phyloP scores from a whole-genome alignment of 2,329 filamentous ascomycete species.

The Pseudogymnoascus sp. region DNA sequence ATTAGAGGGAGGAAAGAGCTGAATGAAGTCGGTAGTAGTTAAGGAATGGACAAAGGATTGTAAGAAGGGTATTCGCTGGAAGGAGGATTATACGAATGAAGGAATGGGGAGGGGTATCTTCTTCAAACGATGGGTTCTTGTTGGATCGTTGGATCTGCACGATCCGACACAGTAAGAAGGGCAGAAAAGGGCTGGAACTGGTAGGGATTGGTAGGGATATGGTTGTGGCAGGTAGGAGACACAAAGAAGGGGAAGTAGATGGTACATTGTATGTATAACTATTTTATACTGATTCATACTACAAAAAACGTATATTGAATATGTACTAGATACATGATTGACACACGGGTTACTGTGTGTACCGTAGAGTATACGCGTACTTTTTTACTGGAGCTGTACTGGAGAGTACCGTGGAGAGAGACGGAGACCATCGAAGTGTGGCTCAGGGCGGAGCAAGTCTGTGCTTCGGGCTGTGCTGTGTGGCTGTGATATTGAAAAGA shows the following conservation, averaged over 20 bases:
- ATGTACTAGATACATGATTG: not conserved
- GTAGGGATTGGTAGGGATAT: conserved; percentile 13
- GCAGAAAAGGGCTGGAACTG: conserved; percentile 14
- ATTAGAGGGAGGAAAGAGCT: not conserved
- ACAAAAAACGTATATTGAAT: not conserved
- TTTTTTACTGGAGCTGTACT: no score
- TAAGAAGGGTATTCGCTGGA: not conserved
- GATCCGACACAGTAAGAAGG: conserved; percentile 10
- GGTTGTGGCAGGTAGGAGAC: conserved; percentile 18
- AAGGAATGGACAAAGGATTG: not conserved
- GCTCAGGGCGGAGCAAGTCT: not conserved
- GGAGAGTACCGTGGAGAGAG: no score
- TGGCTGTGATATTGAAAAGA: not conserved
- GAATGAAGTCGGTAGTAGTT: not conserved
- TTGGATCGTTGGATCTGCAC: conserved; percentile 18
- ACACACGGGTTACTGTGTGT: not conserved
- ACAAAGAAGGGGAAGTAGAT: conserved; percentile 3
- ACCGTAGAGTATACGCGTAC: not conserved
- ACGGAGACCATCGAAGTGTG: not conserved
- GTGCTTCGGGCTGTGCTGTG: not conserved
- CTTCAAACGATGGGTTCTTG: conserved; percentile 8
- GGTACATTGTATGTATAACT: not conserved
- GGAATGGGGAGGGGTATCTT: conserved; percentile 12
- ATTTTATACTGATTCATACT: not conserved
- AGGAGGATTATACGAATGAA: not conserved